Percentiles rank a stretch among this genome's conserved stretches.
These are phyloP conservation scores for Biscogniauxia marginata DNA, from an alignment of 2,329 filamentous ascomycete species.

Conservation along the genomic window DNA sequence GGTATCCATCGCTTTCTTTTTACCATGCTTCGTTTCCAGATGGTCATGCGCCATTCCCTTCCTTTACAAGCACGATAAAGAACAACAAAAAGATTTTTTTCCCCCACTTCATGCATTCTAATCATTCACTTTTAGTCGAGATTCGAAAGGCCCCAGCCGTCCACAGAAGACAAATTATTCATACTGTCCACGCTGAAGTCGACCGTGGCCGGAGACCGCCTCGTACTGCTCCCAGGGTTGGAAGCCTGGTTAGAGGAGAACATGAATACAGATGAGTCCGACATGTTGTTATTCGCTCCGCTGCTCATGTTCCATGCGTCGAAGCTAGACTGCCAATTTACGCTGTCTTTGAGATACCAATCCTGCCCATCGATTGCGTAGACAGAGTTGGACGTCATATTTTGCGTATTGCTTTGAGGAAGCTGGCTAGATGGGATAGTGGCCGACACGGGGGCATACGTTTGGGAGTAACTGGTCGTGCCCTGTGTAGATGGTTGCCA, in stretches of 20 bases:
- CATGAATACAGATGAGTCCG: constrained; percentile 32
- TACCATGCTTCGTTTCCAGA: neutral
- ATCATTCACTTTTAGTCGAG: constrained; percentile 17
- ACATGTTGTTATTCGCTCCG: constrained; percentile 28
- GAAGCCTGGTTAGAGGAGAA: constrained; percentile 24
- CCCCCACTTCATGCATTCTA: neutral
- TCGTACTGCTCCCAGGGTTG: constrained; percentile 9
- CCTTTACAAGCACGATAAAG: neutral
- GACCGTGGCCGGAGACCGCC: constrained; percentile 19
- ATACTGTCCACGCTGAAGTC: constrained; percentile 30
- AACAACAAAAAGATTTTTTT: neutral
- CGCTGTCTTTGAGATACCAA: constrained; percentile 58
- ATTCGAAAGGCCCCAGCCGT: constrained; percentile 30
- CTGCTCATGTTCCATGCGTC: constrained; percentile 48
- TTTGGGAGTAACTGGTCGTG: constrained; percentile 30
- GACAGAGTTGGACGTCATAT: constrained; percentile 30
- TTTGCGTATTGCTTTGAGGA: constrained; percentile 24
- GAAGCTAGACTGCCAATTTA: constrained; percentile 58
- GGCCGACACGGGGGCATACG: constrained; percentile 24
- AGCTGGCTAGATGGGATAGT: constrained; percentile 17
- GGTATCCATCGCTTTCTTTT: neutral
- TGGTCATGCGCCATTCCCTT: neutral
- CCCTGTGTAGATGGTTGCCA: constrained; percentile 28
- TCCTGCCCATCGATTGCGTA: constrained; percentile 52
- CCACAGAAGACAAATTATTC: constrained; percentile 27